Evolutionary conservation across 148 eudicot genomes (phyloP), one percentile per base, ranked within the genome.

Genomic region (Silene conica): DNA sequence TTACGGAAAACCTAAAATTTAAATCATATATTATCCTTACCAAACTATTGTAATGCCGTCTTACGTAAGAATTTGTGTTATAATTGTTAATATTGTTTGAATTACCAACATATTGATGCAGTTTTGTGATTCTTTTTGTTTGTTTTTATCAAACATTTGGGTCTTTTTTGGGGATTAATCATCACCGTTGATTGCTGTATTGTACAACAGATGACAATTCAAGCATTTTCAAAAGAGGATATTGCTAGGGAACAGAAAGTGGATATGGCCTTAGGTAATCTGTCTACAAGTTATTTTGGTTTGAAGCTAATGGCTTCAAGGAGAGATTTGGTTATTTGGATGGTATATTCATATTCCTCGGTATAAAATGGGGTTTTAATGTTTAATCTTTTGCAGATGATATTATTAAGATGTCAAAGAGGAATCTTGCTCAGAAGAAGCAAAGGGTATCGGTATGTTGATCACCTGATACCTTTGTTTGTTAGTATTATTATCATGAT

Each of bases 381-480:
- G 21, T 9, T 22, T 6, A 9, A 1, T 69, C 60, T 34, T 65
- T 71, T 60, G 55, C 88, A 95, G 98, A 96, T 86, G 99, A 96
- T 77, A 92, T 96, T 18, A 92, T 96, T 74, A 96, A 92, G 82
- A 84, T 96, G 97, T 92, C 97, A 22, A 92, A 92, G 73, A 67
- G 60, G 19, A 82, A 82, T n/a, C 31, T 78, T 55, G 62, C 73
- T 62, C 90, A 86, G 76, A 92, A 84, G 84, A 83, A 86, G 75
- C 96, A 80, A 77, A 87, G 91, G 80, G 80, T 73, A 77, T 62
- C 85, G 75, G 97, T 92, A 88, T 82, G 91, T 25, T 20, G 3
- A 43, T 2, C 18, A 56, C 34, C 14, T 23, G 23, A 21, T 66
- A 19, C 22, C 75, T 25, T 57, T 15, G 38, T 67, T 60, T 19